Evolutionary conservation across 106 monocot species (phyloP).

Genomic region (Acorus calamus): DNA sequence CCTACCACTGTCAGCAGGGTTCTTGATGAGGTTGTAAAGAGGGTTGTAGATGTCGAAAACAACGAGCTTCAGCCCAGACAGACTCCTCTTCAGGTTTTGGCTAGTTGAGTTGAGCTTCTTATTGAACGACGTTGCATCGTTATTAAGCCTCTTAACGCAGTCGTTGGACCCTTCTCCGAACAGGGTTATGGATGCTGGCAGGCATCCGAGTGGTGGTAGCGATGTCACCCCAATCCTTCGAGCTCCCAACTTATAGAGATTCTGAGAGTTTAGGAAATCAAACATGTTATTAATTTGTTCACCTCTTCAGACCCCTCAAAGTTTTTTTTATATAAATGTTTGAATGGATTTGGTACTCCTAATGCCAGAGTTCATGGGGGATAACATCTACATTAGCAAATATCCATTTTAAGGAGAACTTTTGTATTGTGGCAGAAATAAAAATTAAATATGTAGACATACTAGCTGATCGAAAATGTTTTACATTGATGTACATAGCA

Average conservation of each 20-base stretch:
- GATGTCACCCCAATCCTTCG: slow-evolving; percentile 20
- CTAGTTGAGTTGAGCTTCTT: slow-evolving; percentile 2
- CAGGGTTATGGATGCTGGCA: slow-evolving; percentile 15
- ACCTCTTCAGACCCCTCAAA: no score
- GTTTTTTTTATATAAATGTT: no score
- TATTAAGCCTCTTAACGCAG: slow-evolving; percentile 10
- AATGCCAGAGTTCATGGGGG: no score
- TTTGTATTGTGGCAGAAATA: no score
- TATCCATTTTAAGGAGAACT: no score
- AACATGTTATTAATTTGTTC: no score
- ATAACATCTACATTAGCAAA: no score
- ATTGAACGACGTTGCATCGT: slow-evolving; percentile 10
- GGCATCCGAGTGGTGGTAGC: slow-evolving; percentile 12
- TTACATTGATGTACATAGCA: no score
- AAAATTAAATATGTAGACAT: no score
- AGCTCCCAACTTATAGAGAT: slow-evolving; percentile 8
- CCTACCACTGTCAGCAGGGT: slow-evolving; percentile 9
- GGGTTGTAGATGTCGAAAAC: slow-evolving; percentile 21
- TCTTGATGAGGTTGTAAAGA: slow-evolving; percentile 7
- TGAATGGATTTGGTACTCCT: no score
- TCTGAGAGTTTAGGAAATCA: background rate
- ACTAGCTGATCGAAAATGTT: no score
- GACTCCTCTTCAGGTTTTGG: background rate
- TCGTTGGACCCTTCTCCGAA: slow-evolving; percentile 15
- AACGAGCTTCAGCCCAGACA: slow-evolving; percentile 8